Base-by-base conservation (phyloP, 345 rosid species). In the Populus simonii region DNA sequence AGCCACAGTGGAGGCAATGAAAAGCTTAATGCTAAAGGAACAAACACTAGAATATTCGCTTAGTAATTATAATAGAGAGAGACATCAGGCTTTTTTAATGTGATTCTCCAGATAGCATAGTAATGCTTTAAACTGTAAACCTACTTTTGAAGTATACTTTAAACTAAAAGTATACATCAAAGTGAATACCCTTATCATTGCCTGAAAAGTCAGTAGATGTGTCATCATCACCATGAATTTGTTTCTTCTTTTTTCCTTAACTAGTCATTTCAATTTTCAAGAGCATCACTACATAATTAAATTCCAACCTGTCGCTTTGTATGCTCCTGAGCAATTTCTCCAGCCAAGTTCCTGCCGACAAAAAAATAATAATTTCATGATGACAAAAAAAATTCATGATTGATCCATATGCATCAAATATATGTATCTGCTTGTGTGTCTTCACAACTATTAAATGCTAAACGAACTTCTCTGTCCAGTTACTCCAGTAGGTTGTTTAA, bases 241-340 rank as follows among this genome's bases (percentile, higher is more conserved):
- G 7, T 29, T 49, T 31, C 20, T 23, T 55, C 5, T 20, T 59
- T n/a, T 7, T 75, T 49, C 20, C 43, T 51, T 15, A n/a, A 18
- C 39, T 38, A 31, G 36, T 7, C 33, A 73, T 36, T 59, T 74
- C 8, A 8, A 57, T 39, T 47, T 27, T 57, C 63, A 57, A 57
- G 4, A n/a, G 29, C 9, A 74, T 38, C 29, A 4, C 25, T 29
- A 15, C 41, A 23, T 33, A 29, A 66, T 36, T 51, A 62, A 36
- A 76, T 80, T 43, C 88, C 79, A 82, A 93, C 98, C 94, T 88
- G 94, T 41, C 93, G 88, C 82, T 85, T 89, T 12, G 87, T 70
- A 86, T 90, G 90, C 81, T 94, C 99, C 79, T 89, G 84, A 13
- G 90, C 82, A 81, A 92, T 90, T 89, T 96, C 99, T 68, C 98